phyloP scores from a whole-genome alignment of 2,329 filamentous ascomycete genomes.

The Neonectria magnoliae region DNA sequence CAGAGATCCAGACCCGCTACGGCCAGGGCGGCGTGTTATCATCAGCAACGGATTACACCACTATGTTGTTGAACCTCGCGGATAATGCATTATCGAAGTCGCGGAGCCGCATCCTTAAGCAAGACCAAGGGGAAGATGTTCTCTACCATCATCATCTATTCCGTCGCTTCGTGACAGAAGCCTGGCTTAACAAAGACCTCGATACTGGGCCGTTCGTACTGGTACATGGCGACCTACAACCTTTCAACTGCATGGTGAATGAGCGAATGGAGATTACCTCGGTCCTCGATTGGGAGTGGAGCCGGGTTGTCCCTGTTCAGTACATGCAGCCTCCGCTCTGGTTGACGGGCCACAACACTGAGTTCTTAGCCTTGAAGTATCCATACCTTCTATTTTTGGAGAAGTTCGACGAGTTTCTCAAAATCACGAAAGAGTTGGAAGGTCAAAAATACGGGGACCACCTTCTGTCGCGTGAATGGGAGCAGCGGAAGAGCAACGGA shows the following conservation, averaged over 20 bases:
- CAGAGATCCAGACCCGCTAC: constrained; percentile 16
- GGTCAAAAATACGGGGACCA: not conserved
- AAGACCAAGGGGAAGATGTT: constrained; percentile 27
- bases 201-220: constrained; percentile 38
- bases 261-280: constrained; percentile 22
- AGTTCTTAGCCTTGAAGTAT: not conserved
- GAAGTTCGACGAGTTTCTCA: constrained; percentile 1
- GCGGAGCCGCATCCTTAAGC: constrained; percentile 9
- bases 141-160: constrained; percentile 40
- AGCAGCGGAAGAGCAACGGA: not conserved
- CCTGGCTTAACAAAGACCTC: constrained; percentile 17
- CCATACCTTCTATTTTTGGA: not conserved
- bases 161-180: constrained; percentile 12
- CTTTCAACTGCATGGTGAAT: constrained; percentile 34
- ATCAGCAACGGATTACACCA: constrained; percentile 19
- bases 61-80: constrained; percentile 20
- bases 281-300: constrained; percentile 39
- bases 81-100: constrained; percentile 21
- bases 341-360: not conserved
- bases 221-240: constrained; percentile 38
- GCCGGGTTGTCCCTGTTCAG: constrained; percentile 32
- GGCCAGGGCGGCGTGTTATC: not conserved
- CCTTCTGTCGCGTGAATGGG: constrained; percentile 11
- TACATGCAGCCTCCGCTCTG: constrained; percentile 31
- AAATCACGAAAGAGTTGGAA: not conserved